Evolutionary conservation across 305 asterid genomes (phyloP).

Genomic region (Euphrasia arctica): DNA sequence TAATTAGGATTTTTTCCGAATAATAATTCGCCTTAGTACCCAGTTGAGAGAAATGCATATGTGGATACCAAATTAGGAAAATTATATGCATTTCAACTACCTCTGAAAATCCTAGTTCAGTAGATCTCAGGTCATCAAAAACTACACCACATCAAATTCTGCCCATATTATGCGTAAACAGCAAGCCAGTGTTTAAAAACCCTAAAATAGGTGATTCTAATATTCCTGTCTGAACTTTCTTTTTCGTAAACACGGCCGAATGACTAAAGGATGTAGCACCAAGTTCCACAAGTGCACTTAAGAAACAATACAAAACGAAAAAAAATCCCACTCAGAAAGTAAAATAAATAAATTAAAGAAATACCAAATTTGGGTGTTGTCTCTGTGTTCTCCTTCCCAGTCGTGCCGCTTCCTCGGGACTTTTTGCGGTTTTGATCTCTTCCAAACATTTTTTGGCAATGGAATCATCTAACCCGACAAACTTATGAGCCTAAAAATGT

Average conservation of each 20-base stretch:
- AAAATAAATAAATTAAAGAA: too few relatives aligned
- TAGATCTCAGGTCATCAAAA: slow-evolving; percentile 5
- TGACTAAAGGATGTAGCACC: background rate
- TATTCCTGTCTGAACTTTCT: background rate
- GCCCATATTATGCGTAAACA: slow-evolving; percentile 12
- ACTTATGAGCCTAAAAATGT: slow-evolving; percentile 67
- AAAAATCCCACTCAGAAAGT: background rate
- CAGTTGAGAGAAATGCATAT: slow-evolving; percentile 10
- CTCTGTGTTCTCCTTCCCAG: slow-evolving; percentile 84
- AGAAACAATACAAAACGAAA: too few relatives aligned
- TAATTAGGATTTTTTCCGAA: background rate
- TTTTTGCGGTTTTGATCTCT: slow-evolving; percentile 67
- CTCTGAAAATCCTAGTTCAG: background rate
- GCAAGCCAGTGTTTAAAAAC: background rate
- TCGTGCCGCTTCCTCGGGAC: slow-evolving; percentile 99
- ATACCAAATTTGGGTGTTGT: slow-evolving; percentile 75
- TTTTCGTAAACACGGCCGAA: background rate
- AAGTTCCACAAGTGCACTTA: background rate
- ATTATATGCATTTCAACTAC: slow-evolving; percentile 1
- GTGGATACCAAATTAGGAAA: slow-evolving; percentile 13
- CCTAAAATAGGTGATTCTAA: background rate
- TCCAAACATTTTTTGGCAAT: slow-evolving; percentile 51
- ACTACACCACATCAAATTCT: slow-evolving; percentile 18
- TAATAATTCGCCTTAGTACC: slow-evolving; percentile 3
- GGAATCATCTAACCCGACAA: slow-evolving; percentile 63